Evolutionary conservation across 345 rosid genomes (phyloP).

Genomic region (Streptanthus diversifolius): DNA sequence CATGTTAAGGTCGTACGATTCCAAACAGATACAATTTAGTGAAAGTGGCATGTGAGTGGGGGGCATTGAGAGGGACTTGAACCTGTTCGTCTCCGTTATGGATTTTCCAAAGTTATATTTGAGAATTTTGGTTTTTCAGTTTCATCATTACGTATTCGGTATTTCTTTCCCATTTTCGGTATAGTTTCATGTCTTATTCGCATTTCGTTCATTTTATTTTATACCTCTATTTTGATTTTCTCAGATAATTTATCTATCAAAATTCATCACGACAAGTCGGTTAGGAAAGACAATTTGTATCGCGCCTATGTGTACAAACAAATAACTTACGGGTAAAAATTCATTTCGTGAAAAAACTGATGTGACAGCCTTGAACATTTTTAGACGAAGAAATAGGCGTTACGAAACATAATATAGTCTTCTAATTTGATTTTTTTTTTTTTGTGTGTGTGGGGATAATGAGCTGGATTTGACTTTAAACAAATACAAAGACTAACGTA

Average conservation of each 20-base stretch:
- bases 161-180: neutral
- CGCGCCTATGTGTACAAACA: neutral
- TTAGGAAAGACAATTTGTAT: neutral
- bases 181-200: neutral
- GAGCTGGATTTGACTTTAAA: neutral
- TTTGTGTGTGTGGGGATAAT: neutral
- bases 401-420: neutral
- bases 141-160: neutral
- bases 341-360: neutral
- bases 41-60: neutral
- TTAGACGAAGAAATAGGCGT: neutral
- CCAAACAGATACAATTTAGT: neutral
- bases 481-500: neutral
- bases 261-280: constrained; percentile 11
- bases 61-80: constrained; percentile 7
- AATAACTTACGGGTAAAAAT: neutral
- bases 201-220: neutral
- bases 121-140: neutral
- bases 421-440: neutral
- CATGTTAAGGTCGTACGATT: neutral
- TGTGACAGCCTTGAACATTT: neutral
- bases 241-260: neutral
- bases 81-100: neutral
- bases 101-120: neutral
- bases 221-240: neutral